Base-by-base conservation (phyloP, 441 rosid genomes). In the Croton setiger region DNA sequence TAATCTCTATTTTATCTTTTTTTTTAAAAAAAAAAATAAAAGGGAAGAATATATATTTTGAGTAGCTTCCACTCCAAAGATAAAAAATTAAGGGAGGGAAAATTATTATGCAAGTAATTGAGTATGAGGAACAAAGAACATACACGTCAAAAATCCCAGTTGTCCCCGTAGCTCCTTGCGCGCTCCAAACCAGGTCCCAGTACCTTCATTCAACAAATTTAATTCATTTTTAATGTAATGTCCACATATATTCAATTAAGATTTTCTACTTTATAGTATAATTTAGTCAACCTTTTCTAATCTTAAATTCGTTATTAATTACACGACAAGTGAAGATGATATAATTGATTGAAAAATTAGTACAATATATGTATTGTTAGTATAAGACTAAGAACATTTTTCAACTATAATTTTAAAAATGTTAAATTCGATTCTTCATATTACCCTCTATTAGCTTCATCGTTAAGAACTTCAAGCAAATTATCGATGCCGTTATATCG, bases 181-280 rank as follows among this genome's bases (percentile, higher is more conserved):
- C 45, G 63, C 73, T 79, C 98, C 98, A 93, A 9, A 86, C 89
- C 7, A 93, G 89, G 76, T 93, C 98, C 98, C 98, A 93, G 62
- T 89, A 91, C 82, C 98, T 91, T 21, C 67, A 80, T 51, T 5
- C 55, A 51, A 0, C 18, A 15, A 18, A 37, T 49, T 37, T 11
- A 39, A 45, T 47, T 47, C 13, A 11, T 47, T 47, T 12, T 12
- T 47, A 7, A 15, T 48, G 15, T 17, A 51, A 18, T 5, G 9
- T 51, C 20, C 18, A n/a, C 0, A 51, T 17, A 51, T 18, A 51
- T 18, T 49, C 3, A 49, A 49, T 15, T n/a, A 51, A 51, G 4
- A 12, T 12, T 47, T 48, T 51, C 23, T 18, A 51, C 17, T 51
- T 51, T 51, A 51, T 27, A 27, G 31, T 27, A 27, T 2, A 47